Percentiles rank a stretch among this genome's conserved stretches.
phyloP scores from a whole-genome alignment of 139 green algal species.

The Chloropicon primus region DNA sequence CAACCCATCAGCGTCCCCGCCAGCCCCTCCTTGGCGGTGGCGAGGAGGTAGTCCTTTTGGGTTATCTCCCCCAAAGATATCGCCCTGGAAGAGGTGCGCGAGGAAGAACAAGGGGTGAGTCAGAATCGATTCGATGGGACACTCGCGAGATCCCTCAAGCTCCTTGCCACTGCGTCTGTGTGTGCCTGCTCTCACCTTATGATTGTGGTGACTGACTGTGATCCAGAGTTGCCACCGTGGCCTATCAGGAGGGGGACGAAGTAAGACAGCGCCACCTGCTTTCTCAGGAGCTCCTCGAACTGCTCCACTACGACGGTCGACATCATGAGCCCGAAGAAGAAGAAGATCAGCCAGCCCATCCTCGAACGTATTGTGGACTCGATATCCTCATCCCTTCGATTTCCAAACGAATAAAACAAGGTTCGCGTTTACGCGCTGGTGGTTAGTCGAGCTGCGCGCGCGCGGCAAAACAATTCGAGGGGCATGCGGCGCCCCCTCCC shows the following conservation, averaged over 20 bases:
- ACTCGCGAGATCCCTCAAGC: too few relatives aligned
- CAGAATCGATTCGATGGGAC: too few relatives aligned
- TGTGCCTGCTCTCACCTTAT: constrained; percentile 36
- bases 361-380: constrained; percentile 18
- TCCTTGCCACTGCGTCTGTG: too few relatives aligned
- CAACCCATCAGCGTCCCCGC: constrained; percentile 6
- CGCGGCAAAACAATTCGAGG: too few relatives aligned
- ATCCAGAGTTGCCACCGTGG: constrained; percentile 60
- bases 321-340: constrained; percentile 48
- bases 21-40: constrained; percentile 2
- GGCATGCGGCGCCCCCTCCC: too few relatives aligned
- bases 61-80: constrained; percentile 34
- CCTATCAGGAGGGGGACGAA: constrained; percentile 62
- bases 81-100: constrained; percentile 15
- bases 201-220: constrained; percentile 44
- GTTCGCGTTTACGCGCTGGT: too few relatives aligned
- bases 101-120: too few relatives aligned
- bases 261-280: constrained; percentile 45
- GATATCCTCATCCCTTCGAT: constrained; percentile 24
- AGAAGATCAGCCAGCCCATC: constrained; percentile 44
- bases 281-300: constrained; percentile 43
- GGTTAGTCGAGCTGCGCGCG: too few relatives aligned
- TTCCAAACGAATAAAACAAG: too few relatives aligned
- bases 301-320: constrained; percentile 47
- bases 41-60: constrained; percentile 23